Conservation (phyloP, 805 yeast species). For the Torulaspora delbrueckii region DNA sequence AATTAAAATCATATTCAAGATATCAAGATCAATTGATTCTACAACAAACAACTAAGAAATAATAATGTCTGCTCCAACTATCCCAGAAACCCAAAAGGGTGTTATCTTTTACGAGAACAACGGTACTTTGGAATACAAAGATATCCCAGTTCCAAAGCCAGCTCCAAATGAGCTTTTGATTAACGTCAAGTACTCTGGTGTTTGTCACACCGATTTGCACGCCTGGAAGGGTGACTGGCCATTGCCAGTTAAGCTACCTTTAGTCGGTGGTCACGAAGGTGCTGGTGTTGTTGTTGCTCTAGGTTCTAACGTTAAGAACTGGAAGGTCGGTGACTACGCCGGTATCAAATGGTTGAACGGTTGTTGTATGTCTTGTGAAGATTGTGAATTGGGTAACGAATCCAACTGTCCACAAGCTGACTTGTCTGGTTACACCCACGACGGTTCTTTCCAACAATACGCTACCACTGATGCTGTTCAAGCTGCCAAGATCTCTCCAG, state of each 20-base stretch:
- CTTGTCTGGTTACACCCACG: slow-evolving; percentile 82
- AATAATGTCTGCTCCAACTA: slow-evolving; percentile 31
- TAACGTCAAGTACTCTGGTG: slow-evolving; percentile 84
- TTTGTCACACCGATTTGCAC: slow-evolving; percentile 90
- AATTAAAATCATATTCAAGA: not conserved
- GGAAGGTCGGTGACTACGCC: slow-evolving; percentile 58
- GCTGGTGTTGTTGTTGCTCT: slow-evolving; percentile 61
- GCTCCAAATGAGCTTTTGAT: slow-evolving; percentile 71
- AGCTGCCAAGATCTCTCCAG: slow-evolving; percentile 73
- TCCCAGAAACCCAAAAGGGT: slow-evolving; percentile 69
- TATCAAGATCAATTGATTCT: not conserved
- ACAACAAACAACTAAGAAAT: not conserved
- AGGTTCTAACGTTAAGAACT: slow-evolving; percentile 53
- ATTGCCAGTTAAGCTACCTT: slow-evolving; percentile 52
- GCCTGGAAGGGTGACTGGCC: slow-evolving; percentile 97
- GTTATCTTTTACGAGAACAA: slow-evolving; percentile 61
- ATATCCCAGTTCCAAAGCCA: slow-evolving; percentile 77
- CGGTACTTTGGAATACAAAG: slow-evolving; percentile 61
- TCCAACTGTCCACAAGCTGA: slow-evolving; percentile 64
- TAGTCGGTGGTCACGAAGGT: slow-evolving; percentile 69
- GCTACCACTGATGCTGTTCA: slow-evolving; percentile 85
- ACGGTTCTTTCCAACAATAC: slow-evolving; percentile 89
- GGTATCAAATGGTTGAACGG: slow-evolving; percentile 67
- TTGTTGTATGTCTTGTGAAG: slow-evolving; percentile 57
- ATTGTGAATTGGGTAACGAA: slow-evolving; percentile 52